Percentiles rank a stretch among this genome's conserved stretches.
phyloP scores from a whole-genome alignment of 345 rosid genomes.

The Geranium brycei region DNA sequence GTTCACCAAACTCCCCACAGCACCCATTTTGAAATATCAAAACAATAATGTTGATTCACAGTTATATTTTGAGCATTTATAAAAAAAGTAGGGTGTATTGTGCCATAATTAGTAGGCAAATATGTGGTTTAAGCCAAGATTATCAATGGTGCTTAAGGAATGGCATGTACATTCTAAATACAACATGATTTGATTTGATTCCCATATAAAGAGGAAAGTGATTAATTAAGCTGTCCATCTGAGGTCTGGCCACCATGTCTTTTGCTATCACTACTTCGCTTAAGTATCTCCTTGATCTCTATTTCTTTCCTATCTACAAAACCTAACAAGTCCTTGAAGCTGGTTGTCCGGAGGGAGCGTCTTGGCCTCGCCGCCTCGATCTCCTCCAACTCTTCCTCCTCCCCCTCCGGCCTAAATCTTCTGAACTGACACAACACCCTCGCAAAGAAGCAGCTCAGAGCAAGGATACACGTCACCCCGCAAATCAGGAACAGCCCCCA shows the following conservation, averaged over 20 bases:
- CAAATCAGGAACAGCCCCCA: conserved; percentile 88
- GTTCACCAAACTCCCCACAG: conserved; percentile 43
- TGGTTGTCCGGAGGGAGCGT: conserved; percentile 21
- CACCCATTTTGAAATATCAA: conserved; percentile 28
- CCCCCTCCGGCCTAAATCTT: conserved; percentile 31
- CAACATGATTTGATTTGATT: no score
- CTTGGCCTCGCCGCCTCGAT: conserved; percentile 35
- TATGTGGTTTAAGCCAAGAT: no score
- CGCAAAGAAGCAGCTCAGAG: conserved; percentile 41
- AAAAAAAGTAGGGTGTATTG: no score
- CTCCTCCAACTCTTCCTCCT: conserved; percentile 26
- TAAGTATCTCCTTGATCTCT: conserved; percentile 45
- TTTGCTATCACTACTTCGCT: conserved; percentile 27
- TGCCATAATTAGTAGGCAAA: no score
- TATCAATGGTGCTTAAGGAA: no score
- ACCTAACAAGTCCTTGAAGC: conserved; percentile 37
- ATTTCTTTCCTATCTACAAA: conserved; percentile 52
- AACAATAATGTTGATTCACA: no score
- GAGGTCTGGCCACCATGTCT: conserved; percentile 24
- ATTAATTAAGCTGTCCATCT: conserved; percentile 15
- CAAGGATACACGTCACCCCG: conserved; percentile 46
- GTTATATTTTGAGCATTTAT: no score
- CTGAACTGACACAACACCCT: conserved; percentile 46
- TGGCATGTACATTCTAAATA: no score
- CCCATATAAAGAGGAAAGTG: no score